Conservation (phyloP, 768 basidiomycete species). For the Fomitopsis pulvina region DNA sequence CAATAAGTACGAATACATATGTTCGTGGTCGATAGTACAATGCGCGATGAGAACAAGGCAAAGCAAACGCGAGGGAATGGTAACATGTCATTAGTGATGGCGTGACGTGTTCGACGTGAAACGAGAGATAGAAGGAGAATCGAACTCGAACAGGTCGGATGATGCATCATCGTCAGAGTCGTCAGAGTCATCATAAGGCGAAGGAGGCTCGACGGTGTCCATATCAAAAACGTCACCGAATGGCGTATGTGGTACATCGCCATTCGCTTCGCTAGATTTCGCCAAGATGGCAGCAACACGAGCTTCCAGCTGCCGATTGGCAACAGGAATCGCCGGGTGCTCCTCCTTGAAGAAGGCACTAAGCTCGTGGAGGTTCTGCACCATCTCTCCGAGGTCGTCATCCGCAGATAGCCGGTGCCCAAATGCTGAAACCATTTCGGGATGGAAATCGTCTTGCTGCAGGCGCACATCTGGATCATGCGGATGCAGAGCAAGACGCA, state of each 20-base stretch:
- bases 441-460: slow-evolving; percentile 67
- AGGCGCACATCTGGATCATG: slow-evolving; percentile 63
- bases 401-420: slow-evolving; percentile 22
- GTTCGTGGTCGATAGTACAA: not conserved
- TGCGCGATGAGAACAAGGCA: not conserved
- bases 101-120: slow-evolving; percentile 5
- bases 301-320: slow-evolving; percentile 49
- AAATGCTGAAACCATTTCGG: slow-evolving; percentile 33
- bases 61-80: not conserved
- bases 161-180: slow-evolving; percentile 22
- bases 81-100: not conserved
- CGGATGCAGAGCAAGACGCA: slow-evolving; percentile 79
- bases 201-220: slow-evolving; percentile 20
- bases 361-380: slow-evolving; percentile 71
- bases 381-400: slow-evolving; percentile 71
- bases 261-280: slow-evolving; percentile 53
- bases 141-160: slow-evolving; percentile 31
- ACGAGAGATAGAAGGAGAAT: slow-evolving; percentile 21
- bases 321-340: slow-evolving; percentile 4
- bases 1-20: not conserved
- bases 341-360: slow-evolving; percentile 65
- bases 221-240: slow-evolving; percentile 73
- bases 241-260: slow-evolving; percentile 68
- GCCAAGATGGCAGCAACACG: slow-evolving; percentile 79
- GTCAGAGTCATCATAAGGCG: slow-evolving; percentile 26